A percentile compares a stretch with the other conserved stretches of the same genome.
phyloP scores from a whole-genome alignment of 2,329 filamentous ascomycete species.

The Colletotrichum sp. region DNA sequence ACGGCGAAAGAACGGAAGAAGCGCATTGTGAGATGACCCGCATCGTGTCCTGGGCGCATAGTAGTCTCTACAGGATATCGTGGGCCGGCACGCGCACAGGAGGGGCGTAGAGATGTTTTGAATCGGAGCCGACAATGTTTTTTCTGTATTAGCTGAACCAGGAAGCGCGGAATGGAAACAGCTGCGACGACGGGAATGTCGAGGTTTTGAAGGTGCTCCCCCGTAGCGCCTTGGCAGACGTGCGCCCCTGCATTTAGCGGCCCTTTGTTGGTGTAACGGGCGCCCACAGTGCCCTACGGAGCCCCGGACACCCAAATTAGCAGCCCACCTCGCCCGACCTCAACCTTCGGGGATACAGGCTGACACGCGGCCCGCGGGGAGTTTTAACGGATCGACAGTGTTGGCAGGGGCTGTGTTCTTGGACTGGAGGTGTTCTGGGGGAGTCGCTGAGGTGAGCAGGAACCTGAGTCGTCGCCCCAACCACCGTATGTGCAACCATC shows the following conservation, averaged over 20 bases:
- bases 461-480: not conserved
- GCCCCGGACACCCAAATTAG: not conserved
- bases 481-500: not conserved
- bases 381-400: not conserved
- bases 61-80: not conserved
- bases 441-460: not conserved
- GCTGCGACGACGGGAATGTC: slow-evolving; percentile 5
- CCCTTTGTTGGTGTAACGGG: not conserved
- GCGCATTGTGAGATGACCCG: slow-evolving; percentile 17
- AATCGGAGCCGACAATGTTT: not conserved
- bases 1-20: slow-evolving; percentile 5
- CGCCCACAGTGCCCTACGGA: not conserved
- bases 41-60: slow-evolving; percentile 21
- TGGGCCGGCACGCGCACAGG: not conserved
- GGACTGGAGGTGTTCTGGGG: not conserved
- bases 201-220: slow-evolving; percentile 7
- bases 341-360: not conserved
- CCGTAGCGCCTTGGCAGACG: slow-evolving; percentile 14
- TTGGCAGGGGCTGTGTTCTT: not conserved
- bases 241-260: slow-evolving; percentile 11
- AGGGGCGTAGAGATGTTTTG: not conserved
- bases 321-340: not conserved
- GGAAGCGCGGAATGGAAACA: not conserved
- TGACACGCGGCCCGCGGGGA: slow-evolving; percentile 11
- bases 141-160: not conserved